phyloP scores from a whole-genome alignment of 2,329 filamentous ascomycete species.

The Shiraia sp. region DNA sequence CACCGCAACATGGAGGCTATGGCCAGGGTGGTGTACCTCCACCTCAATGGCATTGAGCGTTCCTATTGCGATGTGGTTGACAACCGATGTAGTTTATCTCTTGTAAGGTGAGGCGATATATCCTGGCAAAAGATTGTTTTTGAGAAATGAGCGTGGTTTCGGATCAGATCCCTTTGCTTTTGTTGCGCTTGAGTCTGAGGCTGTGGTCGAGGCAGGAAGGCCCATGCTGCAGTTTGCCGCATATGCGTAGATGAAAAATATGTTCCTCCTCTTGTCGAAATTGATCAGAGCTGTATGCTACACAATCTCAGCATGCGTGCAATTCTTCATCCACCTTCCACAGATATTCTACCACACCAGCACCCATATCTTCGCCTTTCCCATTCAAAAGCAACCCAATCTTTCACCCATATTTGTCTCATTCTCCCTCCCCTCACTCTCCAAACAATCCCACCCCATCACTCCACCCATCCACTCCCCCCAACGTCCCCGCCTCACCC shows the following conservation, averaged over 20 bases:
- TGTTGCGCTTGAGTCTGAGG: too few relatives aligned
- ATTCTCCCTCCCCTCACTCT: constrained; percentile 4
- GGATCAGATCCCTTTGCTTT: background rate
- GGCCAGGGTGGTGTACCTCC: constrained; percentile 17
- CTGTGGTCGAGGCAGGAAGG: too few relatives aligned
- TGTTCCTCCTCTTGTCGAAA: background rate
- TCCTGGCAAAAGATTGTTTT: constrained; percentile 2
- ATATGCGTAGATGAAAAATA: background rate
- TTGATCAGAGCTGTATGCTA: too few relatives aligned
- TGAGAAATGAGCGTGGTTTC: constrained; percentile 1
- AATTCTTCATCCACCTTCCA: too few relatives aligned
- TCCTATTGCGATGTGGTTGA: background rate
- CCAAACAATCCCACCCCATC: constrained; percentile 22
- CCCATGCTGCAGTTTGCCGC: too few relatives aligned
- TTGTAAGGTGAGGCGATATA: too few relatives aligned
- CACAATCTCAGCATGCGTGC: too few relatives aligned
- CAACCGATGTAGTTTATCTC: too few relatives aligned
- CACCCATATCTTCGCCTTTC: background rate
- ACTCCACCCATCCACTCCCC: constrained; percentile 4
- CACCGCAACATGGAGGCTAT: constrained; percentile 15
- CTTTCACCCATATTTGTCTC: background rate
- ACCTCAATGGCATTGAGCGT: constrained; percentile 27
- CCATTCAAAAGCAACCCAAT: background rate
- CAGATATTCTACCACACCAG: too few relatives aligned
- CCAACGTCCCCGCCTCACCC: constrained; percentile 12